phyloP scores from a whole-genome alignment of 176 grass and related monocot genomes.

The Oryza punctata region DNA sequence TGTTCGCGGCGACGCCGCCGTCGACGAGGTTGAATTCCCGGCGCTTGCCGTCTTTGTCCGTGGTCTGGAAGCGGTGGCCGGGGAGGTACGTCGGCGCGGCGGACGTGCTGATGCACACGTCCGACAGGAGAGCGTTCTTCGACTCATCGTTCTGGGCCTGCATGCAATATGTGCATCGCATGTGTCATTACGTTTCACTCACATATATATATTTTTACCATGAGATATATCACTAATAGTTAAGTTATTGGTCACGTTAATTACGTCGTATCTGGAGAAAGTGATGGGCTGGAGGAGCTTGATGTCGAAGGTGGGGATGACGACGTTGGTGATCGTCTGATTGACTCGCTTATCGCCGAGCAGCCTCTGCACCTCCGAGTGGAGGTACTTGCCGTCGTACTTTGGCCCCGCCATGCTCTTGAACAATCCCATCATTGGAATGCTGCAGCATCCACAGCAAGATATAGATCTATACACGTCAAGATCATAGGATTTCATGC shows the following conservation, averaged over 20 bases:
- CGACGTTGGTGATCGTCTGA: constrained; percentile 37
- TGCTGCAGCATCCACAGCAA: neutral
- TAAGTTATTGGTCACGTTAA: neutral
- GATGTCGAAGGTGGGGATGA: constrained; percentile 68
- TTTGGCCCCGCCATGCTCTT: constrained; percentile 27
- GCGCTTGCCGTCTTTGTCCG: constrained; percentile 34
- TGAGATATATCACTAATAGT: too few species aligned
- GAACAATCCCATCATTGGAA: neutral
- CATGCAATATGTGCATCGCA: neutral
- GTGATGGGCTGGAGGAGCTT: constrained; percentile 52
- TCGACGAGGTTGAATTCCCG: constrained; percentile 69
- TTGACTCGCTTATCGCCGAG: constrained; percentile 30
- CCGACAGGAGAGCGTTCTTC: constrained; percentile 51
- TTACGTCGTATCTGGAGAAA: constrained; percentile 51
- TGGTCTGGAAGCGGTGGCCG: constrained; percentile 49
- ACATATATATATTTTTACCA: too few species aligned
- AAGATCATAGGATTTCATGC: neutral
- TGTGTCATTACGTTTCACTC: neutral
- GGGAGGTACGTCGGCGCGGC: constrained; percentile 54
- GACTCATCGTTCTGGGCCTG: constrained; percentile 40
- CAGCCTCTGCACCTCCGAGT: constrained; percentile 6
- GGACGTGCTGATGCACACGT: constrained; percentile 69
- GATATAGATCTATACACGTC: neutral
- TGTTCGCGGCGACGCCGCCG: constrained; percentile 73
- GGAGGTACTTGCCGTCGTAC: constrained; percentile 51